phyloP scores from a whole-genome alignment of 2,329 filamentous ascomycete genomes.

The Aspergillus jensenii region DNA sequence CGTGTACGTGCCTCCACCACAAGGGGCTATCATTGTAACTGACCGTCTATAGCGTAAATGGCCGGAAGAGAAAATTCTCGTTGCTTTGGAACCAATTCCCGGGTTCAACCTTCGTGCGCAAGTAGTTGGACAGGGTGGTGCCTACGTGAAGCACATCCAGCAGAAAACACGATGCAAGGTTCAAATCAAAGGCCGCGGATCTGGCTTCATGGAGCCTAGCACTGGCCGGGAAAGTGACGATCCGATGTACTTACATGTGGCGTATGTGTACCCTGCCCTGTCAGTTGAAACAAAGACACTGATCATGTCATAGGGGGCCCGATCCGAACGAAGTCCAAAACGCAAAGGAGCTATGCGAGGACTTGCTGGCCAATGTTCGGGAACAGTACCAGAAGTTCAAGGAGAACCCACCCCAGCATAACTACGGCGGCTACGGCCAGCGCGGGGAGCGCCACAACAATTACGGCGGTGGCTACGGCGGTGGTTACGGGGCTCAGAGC shows the following conservation, averaged over 20 bases:
- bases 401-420: constrained; percentile 68
- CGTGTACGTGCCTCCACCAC: constrained; percentile 59
- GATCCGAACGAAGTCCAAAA: constrained; percentile 81
- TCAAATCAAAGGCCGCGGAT: constrained; percentile 95
- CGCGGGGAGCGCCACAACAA: constrained; percentile 42
- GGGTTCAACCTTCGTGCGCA: constrained; percentile 96
- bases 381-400: constrained; percentile 92
- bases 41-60: constrained; percentile 76
- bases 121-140: constrained; percentile 89
- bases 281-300: constrained; percentile 23
- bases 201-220: constrained; percentile 85
- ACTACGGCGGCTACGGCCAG: constrained; percentile 59
- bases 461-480: constrained; percentile 42
- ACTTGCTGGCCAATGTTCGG: constrained; percentile 81
- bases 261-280: constrained; percentile 51
- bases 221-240: constrained; percentile 93
- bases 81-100: constrained; percentile 83
- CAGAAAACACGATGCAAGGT: constrained; percentile 92
- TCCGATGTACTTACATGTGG: constrained; percentile 93
- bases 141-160: constrained; percentile 98
- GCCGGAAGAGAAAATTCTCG: constrained; percentile 93
- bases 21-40: constrained; percentile 7
- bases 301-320: constrained; percentile 65
- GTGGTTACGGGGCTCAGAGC: constrained; percentile 37
- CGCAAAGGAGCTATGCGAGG: constrained; percentile 85